Conservation (phyloP, 805 yeast genomes). For the Sugiyamaella smithiae region DNA sequence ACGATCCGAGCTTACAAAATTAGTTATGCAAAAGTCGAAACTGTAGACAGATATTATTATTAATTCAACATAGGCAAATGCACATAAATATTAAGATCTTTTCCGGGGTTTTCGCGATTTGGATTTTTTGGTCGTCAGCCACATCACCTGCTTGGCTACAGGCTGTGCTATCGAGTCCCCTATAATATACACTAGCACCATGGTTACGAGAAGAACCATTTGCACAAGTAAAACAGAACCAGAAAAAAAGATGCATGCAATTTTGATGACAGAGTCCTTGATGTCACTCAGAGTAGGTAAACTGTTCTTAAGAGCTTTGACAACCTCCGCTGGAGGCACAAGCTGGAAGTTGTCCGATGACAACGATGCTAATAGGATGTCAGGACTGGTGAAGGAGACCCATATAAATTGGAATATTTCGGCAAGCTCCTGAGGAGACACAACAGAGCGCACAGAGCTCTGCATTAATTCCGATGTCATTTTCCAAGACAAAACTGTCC, state of each 20-base stretch:
- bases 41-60: too few relatives aligned
- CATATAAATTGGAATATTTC: conserved; percentile 21
- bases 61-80: too few relatives aligned
- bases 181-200: conserved; percentile 22
- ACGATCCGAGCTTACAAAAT: conserved; percentile 7
- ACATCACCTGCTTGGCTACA: background rate
- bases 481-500: conserved; percentile 26
- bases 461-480: conserved; percentile 25
- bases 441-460: conserved; percentile 9
- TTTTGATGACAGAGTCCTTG: conserved; percentile 1
- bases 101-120: conserved; percentile 3
- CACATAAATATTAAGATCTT: background rate
- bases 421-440: conserved; percentile 7
- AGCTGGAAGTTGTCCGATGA: conserved; percentile 4
- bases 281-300: conserved; percentile 7
- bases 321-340: conserved; percentile 24
- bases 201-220: conserved; percentile 19
- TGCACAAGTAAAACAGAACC: conserved; percentile 20
- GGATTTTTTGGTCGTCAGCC: background rate
- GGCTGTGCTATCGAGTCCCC: conserved; percentile 23
- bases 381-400: conserved; percentile 24
- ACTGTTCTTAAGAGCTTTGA: conserved; percentile 10
- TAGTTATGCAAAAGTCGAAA: conserved; percentile 1
- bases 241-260: conserved; percentile 18
- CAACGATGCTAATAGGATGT: conserved; percentile 12